Conservation (phyloP, 2,329 filamentous ascomycete genomes). For the Cladobotryum mycophilum region DNA sequence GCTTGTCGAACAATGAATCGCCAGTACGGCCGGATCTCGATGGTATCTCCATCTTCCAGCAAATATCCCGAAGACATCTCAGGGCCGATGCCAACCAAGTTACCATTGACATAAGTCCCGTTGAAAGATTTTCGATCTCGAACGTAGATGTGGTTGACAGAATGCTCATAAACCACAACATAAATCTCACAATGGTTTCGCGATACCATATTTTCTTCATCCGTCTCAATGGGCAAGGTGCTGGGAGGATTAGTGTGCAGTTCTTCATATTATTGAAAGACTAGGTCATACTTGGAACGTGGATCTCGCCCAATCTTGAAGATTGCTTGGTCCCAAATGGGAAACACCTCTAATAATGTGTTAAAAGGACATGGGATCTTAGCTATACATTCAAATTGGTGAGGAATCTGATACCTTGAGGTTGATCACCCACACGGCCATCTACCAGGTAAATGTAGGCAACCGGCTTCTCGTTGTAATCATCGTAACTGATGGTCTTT, state of each 20-base stretch:
- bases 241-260: conserved; percentile 18
- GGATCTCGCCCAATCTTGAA: conserved; percentile 32
- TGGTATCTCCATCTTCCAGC: conserved; percentile 44
- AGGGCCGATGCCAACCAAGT: conserved; percentile 35
- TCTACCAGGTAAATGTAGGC: conserved; percentile 22
- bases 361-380: neutral
- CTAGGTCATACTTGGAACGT: conserved; percentile 24
- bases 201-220: conserved; percentile 37
- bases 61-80: conserved; percentile 38
- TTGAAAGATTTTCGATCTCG: conserved; percentile 49
- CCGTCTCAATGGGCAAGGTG: conserved; percentile 32
- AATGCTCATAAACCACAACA: conserved; percentile 43
- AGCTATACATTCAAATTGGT: neutral
- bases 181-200: conserved; percentile 52
- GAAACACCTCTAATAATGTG: conserved; percentile 19
- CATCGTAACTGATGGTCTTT: neutral
- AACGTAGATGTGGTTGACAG: conserved; percentile 43
- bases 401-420: conserved; percentile 19
- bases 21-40: conserved; percentile 36
- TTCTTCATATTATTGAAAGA: neutral
- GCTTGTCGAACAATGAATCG: conserved; percentile 29
- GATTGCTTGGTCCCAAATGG: conserved; percentile 25
- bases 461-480: conserved; percentile 12
- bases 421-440: conserved; percentile 18
- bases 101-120: conserved; percentile 47